Percentiles rank a stretch among this genome's conserved stretches.
These are phyloP conservation scores for Madurella mycetomatis DNA, from an alignment of 2,329 filamentous ascomycete genomes.

Conservation along the genomic window DNA sequence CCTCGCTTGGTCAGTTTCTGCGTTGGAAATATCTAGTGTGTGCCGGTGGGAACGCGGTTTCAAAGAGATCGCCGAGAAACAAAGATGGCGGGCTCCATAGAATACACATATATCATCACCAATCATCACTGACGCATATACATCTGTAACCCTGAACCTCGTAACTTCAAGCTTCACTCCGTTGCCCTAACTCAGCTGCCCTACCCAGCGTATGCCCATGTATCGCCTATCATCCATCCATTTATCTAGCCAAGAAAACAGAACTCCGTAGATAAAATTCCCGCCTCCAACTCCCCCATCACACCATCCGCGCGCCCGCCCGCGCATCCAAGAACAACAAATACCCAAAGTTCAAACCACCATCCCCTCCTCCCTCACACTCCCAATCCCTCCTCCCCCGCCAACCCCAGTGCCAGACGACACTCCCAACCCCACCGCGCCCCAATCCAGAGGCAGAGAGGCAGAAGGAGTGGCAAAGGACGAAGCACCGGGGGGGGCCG, in stretches of 20 bases:
- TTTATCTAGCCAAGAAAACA: not conserved
- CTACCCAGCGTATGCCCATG: no score
- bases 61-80: not conserved
- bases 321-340: not conserved
- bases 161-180: not conserved
- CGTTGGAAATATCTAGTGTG: no score
- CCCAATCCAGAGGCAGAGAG: not conserved
- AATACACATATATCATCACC: not conserved
- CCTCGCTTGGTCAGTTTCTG: no score
- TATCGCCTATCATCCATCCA: not conserved
- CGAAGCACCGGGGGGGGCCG: no score
- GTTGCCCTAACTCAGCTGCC: not conserved
- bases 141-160: not conserved
- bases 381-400: slow-evolving; percentile 1
- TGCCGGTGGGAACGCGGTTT: no score
- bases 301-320: not conserved
- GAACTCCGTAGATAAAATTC: not conserved
- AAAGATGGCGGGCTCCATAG: not conserved
- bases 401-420: not conserved
- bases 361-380: slow-evolving; percentile 12
- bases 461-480: not conserved
- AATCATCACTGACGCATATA: not conserved
- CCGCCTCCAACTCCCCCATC: not conserved
- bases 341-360: not conserved
- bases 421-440: not conserved